Base-by-base conservation (phyloP, 257 asterid genomes). In the Oldenlandia corymbosa region DNA sequence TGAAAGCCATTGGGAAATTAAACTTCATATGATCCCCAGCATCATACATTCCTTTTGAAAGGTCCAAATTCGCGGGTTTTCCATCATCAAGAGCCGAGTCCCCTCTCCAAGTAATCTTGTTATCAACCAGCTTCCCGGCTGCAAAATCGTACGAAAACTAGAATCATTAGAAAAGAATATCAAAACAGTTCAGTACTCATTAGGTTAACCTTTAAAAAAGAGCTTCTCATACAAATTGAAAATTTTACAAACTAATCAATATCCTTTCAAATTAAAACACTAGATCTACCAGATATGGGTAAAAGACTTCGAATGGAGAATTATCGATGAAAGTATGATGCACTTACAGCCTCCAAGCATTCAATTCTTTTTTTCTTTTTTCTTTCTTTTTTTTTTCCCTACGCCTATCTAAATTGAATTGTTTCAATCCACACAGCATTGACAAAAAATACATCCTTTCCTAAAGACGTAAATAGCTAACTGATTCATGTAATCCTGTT, bases 21-120 rank as follows among this genome's bases (percentile, higher is more conserved):
- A 91, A 91, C 71, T 91, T 91, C 79, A 91, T 74, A 70, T 79
- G 84, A 64, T 91, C 95, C 5, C 98, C 98, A 0, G 96, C 96
- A 69, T 91, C 96, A 43, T 79, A 91, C 95, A 91, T 81, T 14
- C 98, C 98, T 76, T 80, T 89, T 0, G 95, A 86, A 10, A 91
- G 95, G 76, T 91, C 96, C 70, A 91, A 1, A 54, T 78, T 83
- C 28, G 78, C 96, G 21, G 76, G 75, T 21, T 62, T 83, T 24
- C 98, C 98, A 57, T 91, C 98, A 24, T 68, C 53, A 32, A 91
- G 70, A 32, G 73, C 92, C 14, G 98, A 91, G 71, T 86, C 83
- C 32, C 95, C 98, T 69, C 98, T 74, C 98, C 98, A 91, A 0
- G 81, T 14, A 68, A 91, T 86, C 49, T 28, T 51, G 54, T 83